These are phyloP conservation scores for Periconia sp. DNA, from an alignment of 2,329 filamentous ascomycete species.

Conservation along the genomic window DNA sequence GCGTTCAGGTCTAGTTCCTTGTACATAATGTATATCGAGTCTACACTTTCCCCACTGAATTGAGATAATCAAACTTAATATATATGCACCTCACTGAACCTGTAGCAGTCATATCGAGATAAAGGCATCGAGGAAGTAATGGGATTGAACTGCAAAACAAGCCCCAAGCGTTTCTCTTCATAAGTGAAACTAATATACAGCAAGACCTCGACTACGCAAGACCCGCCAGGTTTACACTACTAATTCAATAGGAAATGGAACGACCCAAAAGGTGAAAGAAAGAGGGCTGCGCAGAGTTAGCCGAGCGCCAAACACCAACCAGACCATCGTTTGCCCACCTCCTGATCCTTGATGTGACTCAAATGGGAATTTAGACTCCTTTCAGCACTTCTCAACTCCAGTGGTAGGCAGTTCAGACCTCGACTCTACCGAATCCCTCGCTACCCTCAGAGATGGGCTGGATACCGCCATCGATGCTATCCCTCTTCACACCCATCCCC, in stretches of 20 bases:
- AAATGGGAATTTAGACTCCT: background rate
- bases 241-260: background rate
- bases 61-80: too few relatives aligned
- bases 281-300: background rate
- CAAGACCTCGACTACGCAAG: conserved; percentile 1
- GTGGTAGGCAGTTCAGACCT: conserved; percentile 27
- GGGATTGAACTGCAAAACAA: too few relatives aligned
- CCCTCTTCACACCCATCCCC: conserved; percentile 37
- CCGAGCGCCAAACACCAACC: background rate
- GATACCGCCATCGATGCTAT: conserved; percentile 31
- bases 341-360: background rate
- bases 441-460: conserved; percentile 38
- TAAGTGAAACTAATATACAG: conserved; percentile 11
- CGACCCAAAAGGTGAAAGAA: background rate
- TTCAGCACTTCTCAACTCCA: background rate
- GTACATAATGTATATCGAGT: background rate
- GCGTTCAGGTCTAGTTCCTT: background rate
- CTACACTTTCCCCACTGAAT: background rate
- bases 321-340: background rate
- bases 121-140: too few relatives aligned
- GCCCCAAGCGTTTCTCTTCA: too few relatives aligned
- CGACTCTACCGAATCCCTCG: conserved; percentile 41
- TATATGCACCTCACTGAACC: too few relatives aligned
- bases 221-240: conserved; percentile 2
- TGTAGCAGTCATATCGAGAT: too few relatives aligned